Percentiles rank a stretch among this genome's conserved stretches.
Conservation (phyloP, 768 basidiomycete species). For the Candolleomyces efflorescens region DNA sequence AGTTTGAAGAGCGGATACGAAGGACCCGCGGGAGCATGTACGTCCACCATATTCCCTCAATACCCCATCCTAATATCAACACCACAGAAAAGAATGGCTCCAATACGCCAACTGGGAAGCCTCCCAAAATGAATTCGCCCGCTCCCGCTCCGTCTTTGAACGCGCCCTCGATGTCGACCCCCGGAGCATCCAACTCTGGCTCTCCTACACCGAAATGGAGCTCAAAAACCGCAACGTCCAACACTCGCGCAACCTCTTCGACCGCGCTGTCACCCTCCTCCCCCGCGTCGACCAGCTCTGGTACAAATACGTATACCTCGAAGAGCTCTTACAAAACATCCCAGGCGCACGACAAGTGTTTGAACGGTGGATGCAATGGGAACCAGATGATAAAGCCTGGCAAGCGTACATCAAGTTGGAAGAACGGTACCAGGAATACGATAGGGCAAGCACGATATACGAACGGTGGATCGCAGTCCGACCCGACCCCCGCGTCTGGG, state of each 20-base stretch:
- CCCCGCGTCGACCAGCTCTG: slow-evolving; percentile 96
- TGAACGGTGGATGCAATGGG: slow-evolving; percentile 99
- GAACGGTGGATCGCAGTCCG: slow-evolving; percentile 82
- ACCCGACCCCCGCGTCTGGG: slow-evolving; percentile 79
- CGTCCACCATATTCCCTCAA: slow-evolving; percentile 19
- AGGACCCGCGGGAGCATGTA: slow-evolving; percentile 79
- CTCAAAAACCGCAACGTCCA: slow-evolving; percentile 97
- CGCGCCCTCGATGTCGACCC: slow-evolving; percentile 96
- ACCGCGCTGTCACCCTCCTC: slow-evolving; percentile 93
- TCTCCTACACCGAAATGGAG: slow-evolving; percentile 95
- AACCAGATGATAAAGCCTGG: slow-evolving; percentile 99
- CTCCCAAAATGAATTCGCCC: slow-evolving; percentile 93
- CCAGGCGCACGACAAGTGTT: slow-evolving; percentile 97
- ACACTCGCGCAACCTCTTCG: slow-evolving; percentile 94
- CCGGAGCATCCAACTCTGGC: slow-evolving; percentile 86
- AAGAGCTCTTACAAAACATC: slow-evolving; percentile 94
- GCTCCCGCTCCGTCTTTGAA: slow-evolving; percentile 94
- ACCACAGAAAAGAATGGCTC: slow-evolving; percentile 74
- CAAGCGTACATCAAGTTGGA: slow-evolving; percentile 99
- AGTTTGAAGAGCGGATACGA: slow-evolving; percentile 87
- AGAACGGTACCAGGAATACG: slow-evolving; percentile 86
- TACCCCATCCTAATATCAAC: not conserved
- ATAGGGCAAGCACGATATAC: slow-evolving; percentile 89
- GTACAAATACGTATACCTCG: slow-evolving; percentile 99
- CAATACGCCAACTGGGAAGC: slow-evolving; percentile 91